These are phyloP conservation scores for Catharanthus roseus DNA, from an alignment of 257 asterid genomes.

Conservation along the genomic window DNA sequence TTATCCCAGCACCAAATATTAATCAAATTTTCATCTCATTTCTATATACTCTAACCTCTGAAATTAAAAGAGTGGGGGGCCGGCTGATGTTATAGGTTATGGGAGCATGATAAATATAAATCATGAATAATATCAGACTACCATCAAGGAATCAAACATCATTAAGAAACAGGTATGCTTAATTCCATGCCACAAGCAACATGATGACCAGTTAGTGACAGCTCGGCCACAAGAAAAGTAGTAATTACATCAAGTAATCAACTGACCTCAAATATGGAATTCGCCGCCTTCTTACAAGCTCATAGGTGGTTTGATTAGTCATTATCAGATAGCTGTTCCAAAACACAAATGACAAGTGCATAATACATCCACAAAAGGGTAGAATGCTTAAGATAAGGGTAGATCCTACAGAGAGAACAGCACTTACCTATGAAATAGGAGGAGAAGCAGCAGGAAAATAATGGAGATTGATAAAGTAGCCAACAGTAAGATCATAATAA, in stretches of 20 bases:
- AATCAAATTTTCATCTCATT: background rate
- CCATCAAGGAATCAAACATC: background rate
- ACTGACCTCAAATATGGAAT: constrained; percentile 76
- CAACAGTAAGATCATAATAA: constrained; percentile 62
- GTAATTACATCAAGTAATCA: background rate
- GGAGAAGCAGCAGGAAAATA: constrained; percentile 72
- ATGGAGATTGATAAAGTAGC: constrained; percentile 54
- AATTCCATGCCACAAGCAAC: background rate
- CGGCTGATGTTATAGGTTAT: background rate
- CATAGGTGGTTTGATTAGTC: constrained; percentile 95
- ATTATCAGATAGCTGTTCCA: constrained; percentile 74
- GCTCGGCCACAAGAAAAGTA: background rate
- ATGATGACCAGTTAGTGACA: background rate
- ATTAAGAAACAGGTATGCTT: background rate
- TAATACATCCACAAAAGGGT: background rate
- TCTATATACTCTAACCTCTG: too few species aligned
- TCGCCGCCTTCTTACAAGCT: constrained; percentile 85
- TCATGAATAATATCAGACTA: background rate
- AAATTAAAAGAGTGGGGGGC: too few species aligned
- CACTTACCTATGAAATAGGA: constrained; percentile 78
- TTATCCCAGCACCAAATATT: background rate
- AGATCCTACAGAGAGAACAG: constrained; percentile 3
- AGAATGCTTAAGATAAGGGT: background rate
- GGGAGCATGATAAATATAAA: background rate
- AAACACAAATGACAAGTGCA: constrained; percentile 16